Evolutionary conservation across 1,284 basidiomycete species (phyloP), one percentile per base, ranked within the genome.

Genomic region (Cutaneotrichosporon dermatis): DNA sequence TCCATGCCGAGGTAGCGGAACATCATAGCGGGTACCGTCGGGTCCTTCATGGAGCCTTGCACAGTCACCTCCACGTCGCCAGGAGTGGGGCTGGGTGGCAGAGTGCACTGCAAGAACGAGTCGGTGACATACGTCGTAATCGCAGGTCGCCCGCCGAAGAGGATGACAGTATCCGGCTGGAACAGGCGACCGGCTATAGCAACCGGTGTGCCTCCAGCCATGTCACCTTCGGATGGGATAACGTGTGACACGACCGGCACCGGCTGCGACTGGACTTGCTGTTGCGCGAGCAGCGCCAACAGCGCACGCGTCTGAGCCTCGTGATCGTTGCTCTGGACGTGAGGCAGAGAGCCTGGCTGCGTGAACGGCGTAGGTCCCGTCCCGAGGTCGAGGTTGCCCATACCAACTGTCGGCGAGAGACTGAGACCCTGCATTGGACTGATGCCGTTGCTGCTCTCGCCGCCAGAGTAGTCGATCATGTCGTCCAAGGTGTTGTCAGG

Each of bases 161-260:
- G 80, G 69, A 92, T 91, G 55, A 87, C 77, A 51, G 82, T 75
- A 41, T 80, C 80, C 10, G 78, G 79, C 13, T 75, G 69, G 79
- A 99, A 98, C 73, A 92, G 89, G 48, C 88, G 84, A 6, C 96
- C 96, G 2, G 97, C 84, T 5, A 99, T 82, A 0, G 96, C 99
- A 25, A 99, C 89, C 75, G 96, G 92, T 65, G 92, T 92, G 1
- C 96, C 96, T 37, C 95, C 95, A 55, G 88, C 86, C 13, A 89
- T 91, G 6, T 95, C 94, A 6, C 96, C 95, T 67, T 88, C 86
- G 54, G 87, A 87, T 0, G 95, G 96, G 60, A 99, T 92, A 51
- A 96, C 84, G 52, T 79, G 77, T 6, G 74, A 77, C 57, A 82
- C 80, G 15, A 69, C 65, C 6, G 81, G 78, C 8, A 62, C 64